Base-by-base conservation (phyloP, 176 grass and related monocot genomes). In the Carex myosuroides region DNA sequence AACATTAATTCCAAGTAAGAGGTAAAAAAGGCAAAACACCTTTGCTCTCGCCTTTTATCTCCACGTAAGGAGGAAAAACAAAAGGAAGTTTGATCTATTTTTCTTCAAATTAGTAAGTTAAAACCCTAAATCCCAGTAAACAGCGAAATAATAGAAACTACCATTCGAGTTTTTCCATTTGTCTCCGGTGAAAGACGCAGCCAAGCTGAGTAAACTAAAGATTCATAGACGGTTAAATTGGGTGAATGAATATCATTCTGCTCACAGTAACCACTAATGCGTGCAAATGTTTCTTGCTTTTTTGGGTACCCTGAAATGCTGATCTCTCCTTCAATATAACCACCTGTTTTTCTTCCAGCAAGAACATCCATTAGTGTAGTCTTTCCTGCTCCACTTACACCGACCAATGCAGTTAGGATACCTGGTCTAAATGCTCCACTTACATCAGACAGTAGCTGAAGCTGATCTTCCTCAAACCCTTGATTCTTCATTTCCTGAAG, bases 281-380 rank as follows among this genome's bases (percentile, higher is more conserved):
- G 85, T 14, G 90, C 95, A 87, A 98, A 94, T 14, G 95, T 98
- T 82, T 93, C 92, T 87, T 98, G 95, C 0, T 86, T 91, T 54
- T 98, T 98, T 33, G 92, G 89, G 56, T 89, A 94, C 50, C 92
- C 92, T 0, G 92, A 94, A 55, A 98, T 90, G 13, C 35, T 89
- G 55, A 98, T 91, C 12, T 83, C 85, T 85, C 95, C 95, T 89
- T 94, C 92, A 70, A 90, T 86, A 29, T 70, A 88, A 24, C 95
- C 95, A 60, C 92, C 88, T 6, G 95, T 98, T 83, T 98, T 98
- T 78, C 95, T 91, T 80, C 95, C 95, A 73, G 95, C 92, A 7
- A 98, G 69, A 48, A 98, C 95, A 85, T 98, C 95, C 95, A 98
- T 94, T 65, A 98, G 50, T 60, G 95, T 98, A 33, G 92, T 98